Conservation (phyloP, 768 basidiomycete species). For the Termitomyces sp. region DNA sequence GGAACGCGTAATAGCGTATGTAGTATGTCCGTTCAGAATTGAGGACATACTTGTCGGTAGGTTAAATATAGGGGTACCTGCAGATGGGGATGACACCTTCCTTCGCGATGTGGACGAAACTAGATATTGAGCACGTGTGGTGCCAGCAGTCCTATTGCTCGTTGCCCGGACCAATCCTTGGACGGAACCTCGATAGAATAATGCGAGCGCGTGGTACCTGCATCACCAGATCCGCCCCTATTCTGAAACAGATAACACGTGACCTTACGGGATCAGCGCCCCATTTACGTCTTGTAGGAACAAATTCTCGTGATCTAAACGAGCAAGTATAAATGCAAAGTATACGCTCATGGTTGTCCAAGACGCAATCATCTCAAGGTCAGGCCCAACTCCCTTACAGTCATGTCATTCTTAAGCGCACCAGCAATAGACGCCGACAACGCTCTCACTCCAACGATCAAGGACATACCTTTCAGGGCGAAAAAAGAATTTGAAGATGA, state of each 20-base stretch:
- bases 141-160: not conserved
- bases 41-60: not conserved
- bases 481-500: too few species aligned
- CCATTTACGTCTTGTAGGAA: too few species aligned
- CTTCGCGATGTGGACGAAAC: not conserved
- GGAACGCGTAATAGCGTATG: not conserved
- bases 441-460: too few species aligned
- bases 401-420: too few species aligned
- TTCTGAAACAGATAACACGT: not conserved
- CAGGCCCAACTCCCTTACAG: too few species aligned
- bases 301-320: too few species aligned
- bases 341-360: too few species aligned
- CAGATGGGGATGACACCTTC: not conserved
- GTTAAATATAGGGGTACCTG: not conserved
- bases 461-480: too few species aligned
- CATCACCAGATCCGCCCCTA: not conserved
- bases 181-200: not conserved
- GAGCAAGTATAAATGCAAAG: too few species aligned
- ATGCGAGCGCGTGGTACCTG: not conserved
- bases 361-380: too few species aligned
- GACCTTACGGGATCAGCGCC: not conserved
- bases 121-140: not conserved
- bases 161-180: not conserved
- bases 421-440: too few species aligned
- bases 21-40: not conserved